These are phyloP conservation scores for Astrephomene gubernaculifera DNA, from an alignment of 139 green algal genomes.

Conservation along the genomic window DNA sequence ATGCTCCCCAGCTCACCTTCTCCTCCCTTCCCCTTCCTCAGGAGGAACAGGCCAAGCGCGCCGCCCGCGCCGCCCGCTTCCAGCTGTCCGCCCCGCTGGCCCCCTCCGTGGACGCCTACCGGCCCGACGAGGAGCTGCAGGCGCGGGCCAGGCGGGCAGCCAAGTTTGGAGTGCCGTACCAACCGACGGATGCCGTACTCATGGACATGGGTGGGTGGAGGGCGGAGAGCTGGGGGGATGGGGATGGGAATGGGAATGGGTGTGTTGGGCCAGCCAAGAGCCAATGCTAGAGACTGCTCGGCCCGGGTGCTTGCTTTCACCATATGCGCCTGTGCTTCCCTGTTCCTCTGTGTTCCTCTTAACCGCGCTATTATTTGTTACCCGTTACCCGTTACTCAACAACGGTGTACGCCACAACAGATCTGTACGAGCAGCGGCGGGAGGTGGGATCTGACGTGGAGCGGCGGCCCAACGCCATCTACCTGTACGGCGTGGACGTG, in stretches of 20 bases:
- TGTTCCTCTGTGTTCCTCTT: too few species aligned
- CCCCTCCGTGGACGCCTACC: constrained; percentile 4
- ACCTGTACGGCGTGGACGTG: constrained; percentile 90
- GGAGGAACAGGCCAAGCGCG: constrained; percentile 76
- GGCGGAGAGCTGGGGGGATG: constrained; percentile 2
- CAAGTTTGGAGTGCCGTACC: constrained; percentile 76
- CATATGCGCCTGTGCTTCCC: too few species aligned
- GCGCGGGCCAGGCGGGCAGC: constrained; percentile 67
- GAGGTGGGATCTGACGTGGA: constrained; percentile 57
- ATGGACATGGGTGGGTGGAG: constrained; percentile 72
- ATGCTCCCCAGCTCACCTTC: too few species aligned
- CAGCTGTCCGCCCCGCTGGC: constrained; percentile 13
- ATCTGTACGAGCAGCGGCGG: constrained; percentile 69
- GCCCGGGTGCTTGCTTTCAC: too few species aligned
- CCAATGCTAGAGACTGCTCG: too few species aligned
- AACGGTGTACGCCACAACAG: constrained; percentile 17
- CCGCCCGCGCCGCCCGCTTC: constrained; percentile 64
- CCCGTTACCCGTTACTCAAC: background rate
- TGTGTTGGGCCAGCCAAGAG: too few species aligned
- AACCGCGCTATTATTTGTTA: too few species aligned
- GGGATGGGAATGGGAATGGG: background rate
- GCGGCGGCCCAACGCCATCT: constrained; percentile 54
- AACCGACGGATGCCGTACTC: constrained; percentile 65
- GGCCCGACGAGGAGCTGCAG: constrained; percentile 58
- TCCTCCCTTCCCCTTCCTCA: too few species aligned